Base-by-base conservation (phyloP, 2,329 filamentous ascomycete genomes). In the Pseudogymnoascus pannorum region DNA sequence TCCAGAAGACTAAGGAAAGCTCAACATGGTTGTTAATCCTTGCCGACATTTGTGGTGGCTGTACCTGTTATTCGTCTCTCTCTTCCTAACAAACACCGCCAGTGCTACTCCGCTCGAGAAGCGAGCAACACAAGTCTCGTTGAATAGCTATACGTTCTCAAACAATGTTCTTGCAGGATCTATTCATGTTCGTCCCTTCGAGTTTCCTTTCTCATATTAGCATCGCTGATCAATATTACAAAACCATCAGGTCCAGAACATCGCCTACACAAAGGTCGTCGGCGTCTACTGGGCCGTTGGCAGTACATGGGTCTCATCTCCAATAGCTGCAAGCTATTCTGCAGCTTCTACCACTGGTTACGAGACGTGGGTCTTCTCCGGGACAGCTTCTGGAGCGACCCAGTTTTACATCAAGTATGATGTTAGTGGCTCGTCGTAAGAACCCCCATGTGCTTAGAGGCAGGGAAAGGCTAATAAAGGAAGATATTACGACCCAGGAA, bases 321-420 rank as follows among this genome's bases (percentile, higher is more conserved):
- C 33, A 16, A 68, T 70, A 29, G 9, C 61, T 18, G 68, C 68
- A 7, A 63, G 61, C 29, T 71, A 66, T 38, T 67, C 65, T 26
- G 65, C 58, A 12, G 58, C 67, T 7, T 62, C 57, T 35, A 59
- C 58, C 18, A 66, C 20, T 26, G 66, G 66, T 16, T 71, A 66
- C 40, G 68, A 70, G 58, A 67, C 63, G 4, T 71, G 69, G 69
- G 57, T 31, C 12, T 71, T 71, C 59, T 69, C 68, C 3, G 67
- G 68, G 8, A 66, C 59, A 38, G 68, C 67, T 26, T 57, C 64
- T n/a, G 68, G 69, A 22, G 68, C 68, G 12, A 69, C 68, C 5
- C 66, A 70, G 44, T 66, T 70, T 26, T 68, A 70, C 59, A 68
- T 71, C 61, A 65, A 63, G 54, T 70, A 70, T 48, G 67, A 68